Evolutionary conservation across 441 rosid genomes (phyloP).

Genomic region (Metrosideros polymorpha): DNA sequence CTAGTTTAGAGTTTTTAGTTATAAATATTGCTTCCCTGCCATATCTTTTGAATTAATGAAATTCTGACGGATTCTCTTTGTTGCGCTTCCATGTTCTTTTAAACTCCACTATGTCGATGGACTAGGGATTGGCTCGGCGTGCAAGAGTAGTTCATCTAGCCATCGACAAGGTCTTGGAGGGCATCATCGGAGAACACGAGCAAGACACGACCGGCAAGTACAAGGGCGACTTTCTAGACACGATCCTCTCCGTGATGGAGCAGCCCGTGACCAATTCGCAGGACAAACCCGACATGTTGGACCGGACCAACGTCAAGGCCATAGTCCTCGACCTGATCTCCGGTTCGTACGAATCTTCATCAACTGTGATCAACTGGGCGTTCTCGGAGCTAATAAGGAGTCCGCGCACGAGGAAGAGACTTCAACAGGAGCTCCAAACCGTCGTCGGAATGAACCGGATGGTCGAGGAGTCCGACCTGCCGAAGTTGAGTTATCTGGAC

Average conservation of each 20-base stretch:
- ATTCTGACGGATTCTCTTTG: not conserved
- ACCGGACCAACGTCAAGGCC: not conserved
- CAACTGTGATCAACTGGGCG: not conserved
- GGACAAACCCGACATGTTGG: not conserved
- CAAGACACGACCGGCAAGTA: not conserved
- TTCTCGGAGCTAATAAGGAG: constrained; percentile 1
- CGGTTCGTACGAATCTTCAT: not conserved
- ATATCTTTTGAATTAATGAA: not conserved
- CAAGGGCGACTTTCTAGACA: not conserved
- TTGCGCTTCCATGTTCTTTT: too few species aligned
- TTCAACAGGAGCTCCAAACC: not conserved
- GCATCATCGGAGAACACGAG: not conserved
- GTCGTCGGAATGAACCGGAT: not conserved
- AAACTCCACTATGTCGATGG: too few species aligned
- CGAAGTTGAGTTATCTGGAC: not conserved
- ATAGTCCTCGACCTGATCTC: not conserved
- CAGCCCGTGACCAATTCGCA: not conserved
- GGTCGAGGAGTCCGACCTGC: constrained; percentile 2
- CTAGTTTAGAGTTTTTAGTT: too few species aligned
- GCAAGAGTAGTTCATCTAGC: not conserved
- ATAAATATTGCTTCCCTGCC: not conserved
- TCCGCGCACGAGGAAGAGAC: not conserved
- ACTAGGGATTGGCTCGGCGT: not conserved
- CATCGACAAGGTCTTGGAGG: not conserved
- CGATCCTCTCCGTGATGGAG: not conserved